phyloP scores from a whole-genome alignment of 768 basidiomycete genomes.

The Tubosaeta sp. region DNA sequence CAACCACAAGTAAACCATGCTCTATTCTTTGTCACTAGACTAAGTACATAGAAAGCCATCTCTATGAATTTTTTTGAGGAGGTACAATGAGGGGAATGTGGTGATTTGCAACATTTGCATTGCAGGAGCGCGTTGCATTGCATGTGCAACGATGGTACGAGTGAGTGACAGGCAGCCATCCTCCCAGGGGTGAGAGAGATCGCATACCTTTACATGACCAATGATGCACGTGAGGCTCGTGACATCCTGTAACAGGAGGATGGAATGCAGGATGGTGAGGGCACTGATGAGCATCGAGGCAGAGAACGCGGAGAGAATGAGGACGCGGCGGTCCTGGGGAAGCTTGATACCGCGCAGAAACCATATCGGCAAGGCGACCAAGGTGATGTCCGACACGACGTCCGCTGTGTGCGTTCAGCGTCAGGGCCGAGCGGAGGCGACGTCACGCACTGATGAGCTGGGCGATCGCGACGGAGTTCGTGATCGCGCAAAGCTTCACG shows the following conservation, averaged over 20 bases:
- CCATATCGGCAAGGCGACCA: constrained; percentile 14
- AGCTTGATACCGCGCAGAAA: constrained; percentile 18
- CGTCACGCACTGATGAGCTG: constrained; percentile 24
- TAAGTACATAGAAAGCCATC: no score
- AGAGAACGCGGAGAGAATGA: constrained; percentile 20
- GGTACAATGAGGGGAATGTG: no score
- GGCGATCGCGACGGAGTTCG: constrained; percentile 8
- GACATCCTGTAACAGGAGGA: constrained; percentile 13
- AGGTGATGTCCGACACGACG: constrained; percentile 15
- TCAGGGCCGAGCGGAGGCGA: background rate
- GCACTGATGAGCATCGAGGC: constrained; percentile 20
- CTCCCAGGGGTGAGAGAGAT: background rate
- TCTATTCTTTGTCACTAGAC: no score
- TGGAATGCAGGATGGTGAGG: constrained; percentile 20
- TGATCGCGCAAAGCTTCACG: background rate
- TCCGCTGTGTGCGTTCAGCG: constrained; percentile 14
- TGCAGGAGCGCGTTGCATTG: no score
- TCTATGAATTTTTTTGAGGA: no score
- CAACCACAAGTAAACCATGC: no score
- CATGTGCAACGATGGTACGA: background rate
- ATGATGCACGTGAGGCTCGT: constrained; percentile 8
- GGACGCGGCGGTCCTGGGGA: constrained; percentile 11
- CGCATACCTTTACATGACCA: constrained; percentile 23
- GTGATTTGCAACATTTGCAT: no score
- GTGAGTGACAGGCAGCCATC: background rate